phyloP scores from a whole-genome alignment of 2,329 filamentous ascomycete species.

The Xylariaceae sp. region DNA sequence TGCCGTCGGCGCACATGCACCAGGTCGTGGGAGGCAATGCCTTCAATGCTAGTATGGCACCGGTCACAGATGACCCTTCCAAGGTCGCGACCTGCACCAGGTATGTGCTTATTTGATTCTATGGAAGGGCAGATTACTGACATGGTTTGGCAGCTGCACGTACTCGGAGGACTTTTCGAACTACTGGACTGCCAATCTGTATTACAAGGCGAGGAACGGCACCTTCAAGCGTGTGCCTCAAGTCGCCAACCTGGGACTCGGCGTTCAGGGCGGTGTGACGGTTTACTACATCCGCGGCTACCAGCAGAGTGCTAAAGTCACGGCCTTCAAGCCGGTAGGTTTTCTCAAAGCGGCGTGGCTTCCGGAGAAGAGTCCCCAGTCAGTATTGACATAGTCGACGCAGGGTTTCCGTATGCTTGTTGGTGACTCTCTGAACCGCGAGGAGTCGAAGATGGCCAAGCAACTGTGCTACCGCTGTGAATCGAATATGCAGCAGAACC shows the following conservation, averaged over 20 bases:
- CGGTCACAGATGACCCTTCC: constrained; percentile 21
- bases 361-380: not conserved
- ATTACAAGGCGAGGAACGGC: constrained; percentile 28
- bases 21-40: constrained; percentile 29
- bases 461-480: constrained; percentile 28
- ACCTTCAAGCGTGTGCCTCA: constrained; percentile 29
- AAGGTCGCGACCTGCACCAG: constrained; percentile 22
- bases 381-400: constrained; percentile 2
- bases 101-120: too few species aligned
- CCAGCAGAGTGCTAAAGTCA: constrained; percentile 23
- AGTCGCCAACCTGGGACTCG: constrained; percentile 25
- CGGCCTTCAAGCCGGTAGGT: constrained; percentile 25
- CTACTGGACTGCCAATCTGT: constrained; percentile 30
- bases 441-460: constrained; percentile 22
- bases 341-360: too few species aligned
- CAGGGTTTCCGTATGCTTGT: constrained; percentile 30
- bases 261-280: constrained; percentile 26
- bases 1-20: constrained; percentile 28
- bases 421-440: constrained; percentile 24
- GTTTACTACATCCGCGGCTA: constrained; percentile 30
- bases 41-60: constrained; percentile 27
- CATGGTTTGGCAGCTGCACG: too few species aligned
- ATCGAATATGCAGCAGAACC: constrained; percentile 26
- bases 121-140: too few species aligned
- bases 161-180: constrained; percentile 30